These are phyloP conservation scores for Cladophialophora bantiana DNA, from an alignment of 2,329 filamentous ascomycete genomes.

Conservation along the genomic window DNA sequence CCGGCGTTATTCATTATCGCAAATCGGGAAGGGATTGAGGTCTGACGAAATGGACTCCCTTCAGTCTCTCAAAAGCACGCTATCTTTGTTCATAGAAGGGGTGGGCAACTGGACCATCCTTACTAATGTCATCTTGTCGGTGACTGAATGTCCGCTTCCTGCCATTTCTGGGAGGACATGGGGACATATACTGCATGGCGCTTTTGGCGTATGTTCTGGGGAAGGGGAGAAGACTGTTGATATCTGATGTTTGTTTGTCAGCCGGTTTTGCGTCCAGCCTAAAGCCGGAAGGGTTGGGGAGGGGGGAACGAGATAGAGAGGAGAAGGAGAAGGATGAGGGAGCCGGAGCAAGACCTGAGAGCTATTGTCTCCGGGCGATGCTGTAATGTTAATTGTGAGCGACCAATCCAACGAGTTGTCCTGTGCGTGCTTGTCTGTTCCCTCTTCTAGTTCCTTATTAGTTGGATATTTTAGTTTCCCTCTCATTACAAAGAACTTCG, in stretches of 20 bases:
- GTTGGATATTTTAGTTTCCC: not conserved
- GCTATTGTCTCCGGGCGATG: constrained; percentile 16
- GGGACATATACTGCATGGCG: constrained; percentile 22
- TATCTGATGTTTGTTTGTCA: constrained; percentile 3
- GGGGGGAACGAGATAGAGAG: not conserved
- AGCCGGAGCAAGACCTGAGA: constrained; percentile 13
- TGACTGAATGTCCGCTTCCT: not conserved
- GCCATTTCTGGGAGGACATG: constrained; percentile 1
- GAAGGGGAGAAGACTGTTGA: not conserved
- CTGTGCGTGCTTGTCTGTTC: not conserved
- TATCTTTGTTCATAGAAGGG: constrained; percentile 8
- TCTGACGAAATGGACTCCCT: not conserved
- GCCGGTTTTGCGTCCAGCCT: not conserved
- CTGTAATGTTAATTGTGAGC: constrained; percentile 21
- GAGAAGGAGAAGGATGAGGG: not conserved
- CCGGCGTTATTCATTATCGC: not conserved
- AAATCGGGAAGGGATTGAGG: constrained; percentile 1
- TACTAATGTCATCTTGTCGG: not conserved
- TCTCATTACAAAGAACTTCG: not conserved
- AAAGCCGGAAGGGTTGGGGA: constrained; percentile 1
- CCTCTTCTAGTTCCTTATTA: no score
- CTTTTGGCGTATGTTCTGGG: constrained; percentile 19
- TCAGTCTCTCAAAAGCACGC: constrained; percentile 4
- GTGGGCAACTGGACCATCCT: constrained; percentile 1
- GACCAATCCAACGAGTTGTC: not conserved